Evolutionary conservation across 2,329 filamentous ascomycete genomes (phyloP), one percentile per base, ranked within the genome.

Genomic region (Trichothecium roseum): DNA sequence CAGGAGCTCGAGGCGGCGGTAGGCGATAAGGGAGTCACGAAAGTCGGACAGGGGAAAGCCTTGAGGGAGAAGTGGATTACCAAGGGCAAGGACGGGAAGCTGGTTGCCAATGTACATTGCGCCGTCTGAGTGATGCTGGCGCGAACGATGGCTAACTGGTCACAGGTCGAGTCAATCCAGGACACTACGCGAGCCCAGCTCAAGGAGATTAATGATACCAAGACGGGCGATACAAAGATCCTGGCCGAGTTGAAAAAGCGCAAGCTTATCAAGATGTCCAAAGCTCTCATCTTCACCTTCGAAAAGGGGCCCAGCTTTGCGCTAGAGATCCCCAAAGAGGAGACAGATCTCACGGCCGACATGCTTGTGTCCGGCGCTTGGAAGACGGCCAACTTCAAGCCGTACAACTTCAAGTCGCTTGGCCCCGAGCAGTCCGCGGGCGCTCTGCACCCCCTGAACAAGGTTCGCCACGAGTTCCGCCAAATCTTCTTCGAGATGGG

Each of bases 401-500:
- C 70, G 3, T 75, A 74, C 28, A 78, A 81, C 48, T 87, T 94
- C 69, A 94, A 89, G 78, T 52, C 53, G 24, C 62, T 79, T 26
- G 76, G 76, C 16, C 64, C 70, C 3, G 71, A 76, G 46, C 75
- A 79, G 55, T 65, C 69, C 42, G 65, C 75, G 12, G 75, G 76
- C 35, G 72, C 75, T 12, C 60, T 72, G 53, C 81, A 72, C 54
- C 78, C 80, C 53, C 66, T 98, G 47, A 95, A 87, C 66, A 96
- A 96, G 69, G 89, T 96, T 50, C 82, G 91, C 48, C 76, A 85
- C 50, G 91, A 96, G 63, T 94, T 98, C 73, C 74, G 91, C 40
- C 84, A 91, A 55, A 95, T 98, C 56, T 98, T 98, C 78, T 96
- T 98, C 64, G 87, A 94, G 57, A 94, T 94, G 80, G 91, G 89